Conservation (phyloP, 192 early-diverging fungal genomes). For the Coemansia sp. region DNA sequence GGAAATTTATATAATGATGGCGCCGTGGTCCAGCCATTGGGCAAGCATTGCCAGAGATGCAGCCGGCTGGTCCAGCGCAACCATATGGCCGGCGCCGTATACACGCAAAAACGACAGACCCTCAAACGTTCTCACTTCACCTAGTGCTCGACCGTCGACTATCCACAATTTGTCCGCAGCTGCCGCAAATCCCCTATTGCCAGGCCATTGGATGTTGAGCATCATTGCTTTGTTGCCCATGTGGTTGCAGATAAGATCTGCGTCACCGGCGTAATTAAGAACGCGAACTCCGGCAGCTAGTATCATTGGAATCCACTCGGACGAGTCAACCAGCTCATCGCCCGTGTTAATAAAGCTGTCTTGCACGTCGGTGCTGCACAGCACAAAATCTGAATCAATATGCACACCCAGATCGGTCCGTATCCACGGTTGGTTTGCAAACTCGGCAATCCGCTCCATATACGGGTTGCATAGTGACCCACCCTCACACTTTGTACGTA, state of each 20-base stretch:
- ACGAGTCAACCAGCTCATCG: conserved; percentile 79
- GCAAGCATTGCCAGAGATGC: conserved; percentile 78
- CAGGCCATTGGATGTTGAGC: conserved; percentile 75
- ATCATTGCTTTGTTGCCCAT: conserved; percentile 80
- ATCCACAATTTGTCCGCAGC: conserved; percentile 73
- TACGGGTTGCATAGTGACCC: conserved; percentile 79
- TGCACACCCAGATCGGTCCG: conserved; percentile 68
- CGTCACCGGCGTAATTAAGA: conserved; percentile 85
- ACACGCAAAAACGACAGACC: conserved; percentile 79
- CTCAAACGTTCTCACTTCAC: conserved; percentile 63
- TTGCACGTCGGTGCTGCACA: conserved; percentile 79
- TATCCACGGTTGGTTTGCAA: conserved; percentile 67
- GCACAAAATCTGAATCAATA: conserved; percentile 52
- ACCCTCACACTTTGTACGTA: conserved; percentile 77
- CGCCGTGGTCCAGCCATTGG: conserved; percentile 59
- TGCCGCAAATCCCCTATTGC: conserved; percentile 62
- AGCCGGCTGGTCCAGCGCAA: conserved; percentile 84
- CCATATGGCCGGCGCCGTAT: conserved; percentile 84
- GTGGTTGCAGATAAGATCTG: conserved; percentile 88
- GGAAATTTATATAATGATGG: no score
- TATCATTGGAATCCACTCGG: conserved; percentile 56
- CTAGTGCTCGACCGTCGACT: conserved; percentile 52
- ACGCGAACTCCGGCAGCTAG: conserved; percentile 74
- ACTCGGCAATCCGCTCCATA: conserved; percentile 67
- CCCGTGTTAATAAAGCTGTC: conserved; percentile 73